Evolutionary conservation across 306 rosid genomes (phyloP).

Genomic region (Fagus sylvatica): DNA sequence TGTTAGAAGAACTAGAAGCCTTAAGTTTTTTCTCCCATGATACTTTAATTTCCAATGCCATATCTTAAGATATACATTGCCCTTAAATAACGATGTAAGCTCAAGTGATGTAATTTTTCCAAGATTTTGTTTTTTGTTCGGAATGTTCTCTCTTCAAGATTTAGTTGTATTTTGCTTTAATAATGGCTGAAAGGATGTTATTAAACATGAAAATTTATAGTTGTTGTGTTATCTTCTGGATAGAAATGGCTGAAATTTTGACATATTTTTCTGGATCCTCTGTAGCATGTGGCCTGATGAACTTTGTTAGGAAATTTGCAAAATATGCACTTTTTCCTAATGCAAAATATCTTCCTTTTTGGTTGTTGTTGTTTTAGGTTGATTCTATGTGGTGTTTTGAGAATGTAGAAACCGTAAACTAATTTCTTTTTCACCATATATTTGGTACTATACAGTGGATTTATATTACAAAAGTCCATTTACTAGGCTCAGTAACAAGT

Average conservation of each 20-base stretch:
- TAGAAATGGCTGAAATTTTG: background rate
- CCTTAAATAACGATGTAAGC: background rate
- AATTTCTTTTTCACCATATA: background rate
- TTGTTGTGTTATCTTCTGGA: background rate
- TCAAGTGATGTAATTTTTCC: background rate
- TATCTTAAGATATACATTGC: background rate
- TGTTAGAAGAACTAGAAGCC: background rate
- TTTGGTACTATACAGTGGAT: background rate
- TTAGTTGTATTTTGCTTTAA: background rate
- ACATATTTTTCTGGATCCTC: background rate
- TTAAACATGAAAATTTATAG: background rate
- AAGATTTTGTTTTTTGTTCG: background rate
- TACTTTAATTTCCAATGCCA: background rate
- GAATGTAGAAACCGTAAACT: background rate
- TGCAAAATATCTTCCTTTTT: background rate
- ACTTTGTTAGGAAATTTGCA: background rate
- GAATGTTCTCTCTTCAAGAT: background rate
- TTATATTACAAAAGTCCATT: background rate
- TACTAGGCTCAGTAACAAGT: background rate
- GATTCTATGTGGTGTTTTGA: background rate
- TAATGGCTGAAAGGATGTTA: slow-evolving; percentile 11
- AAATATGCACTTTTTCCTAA: background rate
- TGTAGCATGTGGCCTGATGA: background rate
- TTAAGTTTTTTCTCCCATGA: background rate
- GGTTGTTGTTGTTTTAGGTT: background rate